Conservation (phyloP, 768 basidiomycete genomes). For the Leccinum boreale region DNA sequence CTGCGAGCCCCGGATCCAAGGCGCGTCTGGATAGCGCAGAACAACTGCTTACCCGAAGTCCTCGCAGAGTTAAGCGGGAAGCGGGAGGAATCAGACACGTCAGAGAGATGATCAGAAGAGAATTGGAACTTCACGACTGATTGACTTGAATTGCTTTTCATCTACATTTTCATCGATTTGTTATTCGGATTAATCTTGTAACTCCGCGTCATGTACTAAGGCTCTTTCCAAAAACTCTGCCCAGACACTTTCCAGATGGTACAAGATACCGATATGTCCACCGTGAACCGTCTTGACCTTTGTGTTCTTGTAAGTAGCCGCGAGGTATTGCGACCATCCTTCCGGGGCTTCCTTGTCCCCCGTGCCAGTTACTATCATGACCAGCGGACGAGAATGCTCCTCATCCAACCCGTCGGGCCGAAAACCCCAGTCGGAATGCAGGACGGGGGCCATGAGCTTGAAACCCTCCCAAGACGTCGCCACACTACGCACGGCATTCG, state of each 20-base stretch:
- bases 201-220: background rate
- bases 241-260: slow-evolving; percentile 47
- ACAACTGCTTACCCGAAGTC: slow-evolving; percentile 66
- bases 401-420: slow-evolving; percentile 41
- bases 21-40: slow-evolving; percentile 57
- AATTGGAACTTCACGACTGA: slow-evolving; percentile 68
- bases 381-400: slow-evolving; percentile 41
- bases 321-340: slow-evolving; percentile 48
- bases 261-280: slow-evolving; percentile 47
- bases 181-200: slow-evolving; percentile 17
- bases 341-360: slow-evolving; percentile 42
- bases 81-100: slow-evolving; percentile 75
- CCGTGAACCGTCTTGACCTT: slow-evolving; percentile 41
- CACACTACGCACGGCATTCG: slow-evolving; percentile 45
- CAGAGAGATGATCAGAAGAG: slow-evolving; percentile 74
- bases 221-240: slow-evolving; percentile 25
- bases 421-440: slow-evolving; percentile 54
- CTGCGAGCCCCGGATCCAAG: slow-evolving; percentile 49
- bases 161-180: slow-evolving; percentile 29
- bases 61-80: slow-evolving; percentile 66
- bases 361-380: slow-evolving; percentile 43
- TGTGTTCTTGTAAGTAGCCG: slow-evolving; percentile 43
- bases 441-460: slow-evolving; percentile 37
- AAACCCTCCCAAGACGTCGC: slow-evolving; percentile 52
- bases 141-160: slow-evolving; percentile 23